Evolutionary conservation across 257 asterid species (phyloP).

Genomic region (Catharanthus roseus): DNA sequence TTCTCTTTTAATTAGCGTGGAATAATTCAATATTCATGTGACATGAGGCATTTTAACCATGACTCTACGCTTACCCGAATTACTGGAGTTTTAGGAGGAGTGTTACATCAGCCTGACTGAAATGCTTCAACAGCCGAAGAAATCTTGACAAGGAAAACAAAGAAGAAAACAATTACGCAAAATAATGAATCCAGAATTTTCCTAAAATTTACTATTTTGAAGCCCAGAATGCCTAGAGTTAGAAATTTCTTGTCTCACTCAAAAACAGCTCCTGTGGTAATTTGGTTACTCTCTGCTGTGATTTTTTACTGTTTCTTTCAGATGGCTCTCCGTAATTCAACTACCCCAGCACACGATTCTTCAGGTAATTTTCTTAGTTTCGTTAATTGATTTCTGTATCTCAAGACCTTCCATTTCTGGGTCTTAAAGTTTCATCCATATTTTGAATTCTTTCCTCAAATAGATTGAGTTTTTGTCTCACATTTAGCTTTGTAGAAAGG

Average conservation of each 20-base stretch:
- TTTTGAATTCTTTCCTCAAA: background rate
- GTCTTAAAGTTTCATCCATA: background rate
- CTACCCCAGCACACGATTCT: slow-evolving; percentile 12
- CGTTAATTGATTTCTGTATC: background rate
- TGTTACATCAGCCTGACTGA: background rate
- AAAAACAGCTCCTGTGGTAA: slow-evolving; percentile 31
- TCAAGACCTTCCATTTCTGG: background rate
- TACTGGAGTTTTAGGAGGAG: too few species aligned
- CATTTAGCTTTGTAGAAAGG: background rate
- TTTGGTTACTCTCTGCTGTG: slow-evolving; percentile 54
- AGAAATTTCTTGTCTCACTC: slow-evolving; percentile 34
- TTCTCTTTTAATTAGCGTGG: too few species aligned
- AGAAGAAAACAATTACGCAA: background rate
- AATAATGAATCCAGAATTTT: background rate
- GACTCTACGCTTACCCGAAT: too few species aligned
- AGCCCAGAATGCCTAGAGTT: slow-evolving; percentile 23
- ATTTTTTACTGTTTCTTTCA: slow-evolving; percentile 47
- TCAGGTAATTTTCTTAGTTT: slow-evolving; percentile 21
- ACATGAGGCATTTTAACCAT: too few species aligned
- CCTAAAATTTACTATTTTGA: background rate
- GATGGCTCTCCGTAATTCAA: slow-evolving; percentile 39
- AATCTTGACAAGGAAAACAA: background rate
- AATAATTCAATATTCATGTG: too few species aligned
- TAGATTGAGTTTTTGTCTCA: background rate
- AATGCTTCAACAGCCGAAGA: background rate